Evolutionary conservation across 2,329 filamentous ascomycete species (phyloP).

Genomic region (Penicillium janthinellum): DNA sequence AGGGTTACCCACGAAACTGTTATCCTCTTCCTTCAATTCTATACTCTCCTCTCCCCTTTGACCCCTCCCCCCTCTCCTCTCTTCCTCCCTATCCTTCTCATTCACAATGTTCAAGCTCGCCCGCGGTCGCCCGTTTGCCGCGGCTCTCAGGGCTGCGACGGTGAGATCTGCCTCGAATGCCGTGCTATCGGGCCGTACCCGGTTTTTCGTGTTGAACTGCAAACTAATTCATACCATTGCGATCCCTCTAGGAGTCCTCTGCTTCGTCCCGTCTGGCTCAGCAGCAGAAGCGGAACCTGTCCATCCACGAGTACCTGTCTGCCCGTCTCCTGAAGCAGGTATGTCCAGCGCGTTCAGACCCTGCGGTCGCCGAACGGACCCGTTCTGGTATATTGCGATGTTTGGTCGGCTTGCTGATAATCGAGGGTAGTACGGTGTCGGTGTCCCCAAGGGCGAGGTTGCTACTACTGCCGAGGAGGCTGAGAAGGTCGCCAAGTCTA

Average conservation of each 20-base stretch:
- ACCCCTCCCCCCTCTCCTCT: constrained; percentile 23
- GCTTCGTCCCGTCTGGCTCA: constrained; percentile 57
- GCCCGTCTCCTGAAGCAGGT: constrained; percentile 80
- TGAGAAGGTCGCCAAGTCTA: constrained; percentile 84
- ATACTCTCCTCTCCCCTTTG: constrained; percentile 17
- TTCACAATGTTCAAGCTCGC: constrained; percentile 83
- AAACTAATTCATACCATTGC: constrained; percentile 4
- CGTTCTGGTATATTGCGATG: constrained; percentile 7
- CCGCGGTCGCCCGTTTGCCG: constrained; percentile 77
- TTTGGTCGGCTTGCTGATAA: constrained; percentile 26
- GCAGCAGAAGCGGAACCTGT: constrained; percentile 85
- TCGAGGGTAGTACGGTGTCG: constrained; percentile 77
- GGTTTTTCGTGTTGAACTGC: constrained; percentile 7
- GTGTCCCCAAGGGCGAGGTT: constrained; percentile 86
- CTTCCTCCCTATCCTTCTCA: constrained; percentile 19
- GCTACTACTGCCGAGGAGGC: constrained; percentile 83
- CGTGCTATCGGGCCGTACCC: constrained; percentile 17
- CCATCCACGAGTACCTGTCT: constrained; percentile 98
- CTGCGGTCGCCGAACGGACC: constrained; percentile 18
- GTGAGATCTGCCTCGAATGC: constrained; percentile 53
- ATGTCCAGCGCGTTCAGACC: constrained; percentile 30
- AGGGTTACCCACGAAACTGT: constrained; percentile 7
- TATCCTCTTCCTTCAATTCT: constrained; percentile 17
- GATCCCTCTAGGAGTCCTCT: constrained; percentile 55
- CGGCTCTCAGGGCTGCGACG: constrained; percentile 76